Percentiles rank a stretch among this genome's conserved stretches.
phyloP scores from a whole-genome alignment of 495 filamentous ascomycete genomes.

The Gamarada debralockiae region DNA sequence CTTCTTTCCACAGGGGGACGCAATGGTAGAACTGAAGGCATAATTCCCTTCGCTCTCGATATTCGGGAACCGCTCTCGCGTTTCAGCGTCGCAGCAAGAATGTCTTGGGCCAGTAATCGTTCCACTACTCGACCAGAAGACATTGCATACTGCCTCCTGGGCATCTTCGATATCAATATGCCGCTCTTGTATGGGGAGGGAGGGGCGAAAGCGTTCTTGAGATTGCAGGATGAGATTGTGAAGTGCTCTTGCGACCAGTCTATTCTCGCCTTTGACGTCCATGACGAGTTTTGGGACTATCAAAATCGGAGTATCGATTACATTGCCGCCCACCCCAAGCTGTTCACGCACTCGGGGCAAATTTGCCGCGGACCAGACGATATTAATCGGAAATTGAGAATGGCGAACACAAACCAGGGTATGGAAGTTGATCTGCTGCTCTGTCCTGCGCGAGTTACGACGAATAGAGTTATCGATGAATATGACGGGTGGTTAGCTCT shows the following conservation, averaged over 20 bases:
- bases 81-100: background rate
- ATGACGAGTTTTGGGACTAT: too few relatives aligned
- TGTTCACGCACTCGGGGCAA: too few relatives aligned
- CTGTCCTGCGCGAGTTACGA: too few relatives aligned
- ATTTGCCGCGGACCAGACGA: too few relatives aligned
- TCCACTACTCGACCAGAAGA: background rate
- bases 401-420: too few relatives aligned
- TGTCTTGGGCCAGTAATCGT: slow-evolving; percentile 2
- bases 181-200: slow-evolving; percentile 4
- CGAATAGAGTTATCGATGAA: too few relatives aligned
- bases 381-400: too few relatives aligned
- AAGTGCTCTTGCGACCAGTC: background rate
- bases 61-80: background rate
- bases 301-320: too few relatives aligned
- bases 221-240: background rate
- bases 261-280: background rate
- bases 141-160: slow-evolving; percentile 1
- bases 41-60: too few relatives aligned
- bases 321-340: too few relatives aligned
- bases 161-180: slow-evolving; percentile 8
- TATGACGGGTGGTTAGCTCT: too few relatives aligned
- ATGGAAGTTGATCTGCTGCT: too few relatives aligned
- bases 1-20: background rate
- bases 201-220: background rate
- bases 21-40: background rate